Evolutionary conservation across 78 protist species (phyloP).

Genomic region (Guillardia theta): DNA sequence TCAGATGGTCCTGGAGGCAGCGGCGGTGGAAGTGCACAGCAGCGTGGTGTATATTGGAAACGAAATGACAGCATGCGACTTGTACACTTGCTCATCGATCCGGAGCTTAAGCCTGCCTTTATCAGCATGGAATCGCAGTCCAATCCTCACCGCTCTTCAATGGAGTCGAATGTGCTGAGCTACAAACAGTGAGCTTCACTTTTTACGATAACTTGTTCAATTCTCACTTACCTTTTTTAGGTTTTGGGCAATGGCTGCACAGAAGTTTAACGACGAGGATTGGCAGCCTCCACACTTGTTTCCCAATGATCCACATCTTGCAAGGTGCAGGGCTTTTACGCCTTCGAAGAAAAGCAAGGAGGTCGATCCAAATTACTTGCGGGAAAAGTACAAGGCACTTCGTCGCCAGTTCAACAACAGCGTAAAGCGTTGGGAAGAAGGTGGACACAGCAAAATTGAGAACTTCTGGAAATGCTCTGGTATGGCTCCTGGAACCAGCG

Average conservation of each 20-base stretch:
- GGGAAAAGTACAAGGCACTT: not conserved
- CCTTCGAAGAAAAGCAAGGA: slow-evolving; percentile 8
- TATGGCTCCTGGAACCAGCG: not conserved
- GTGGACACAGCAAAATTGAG: not conserved
- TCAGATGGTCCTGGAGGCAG: too few species aligned
- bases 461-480: not conserved
- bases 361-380: not conserved
- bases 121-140: not conserved
- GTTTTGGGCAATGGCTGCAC: not conserved
- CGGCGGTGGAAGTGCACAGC: not conserved
- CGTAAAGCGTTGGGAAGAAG: not conserved
- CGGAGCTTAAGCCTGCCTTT: not conserved
- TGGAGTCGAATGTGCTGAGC: not conserved
- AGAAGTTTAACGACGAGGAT: not conserved
- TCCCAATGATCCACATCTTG: not conserved
- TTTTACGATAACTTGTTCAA: not conserved
- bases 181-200: not conserved
- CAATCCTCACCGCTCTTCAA: not conserved
- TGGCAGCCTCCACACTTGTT: not conserved
- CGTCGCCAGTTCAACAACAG: not conserved
- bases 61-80: slow-evolving; percentile 26
- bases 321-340: not conserved
- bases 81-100: not conserved
- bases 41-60: not conserved
- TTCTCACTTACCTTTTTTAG: not conserved